These are phyloP conservation scores for Aspergillus quadrilineatus DNA, from an alignment of 2,329 filamentous ascomycete genomes.

Conservation along the genomic window DNA sequence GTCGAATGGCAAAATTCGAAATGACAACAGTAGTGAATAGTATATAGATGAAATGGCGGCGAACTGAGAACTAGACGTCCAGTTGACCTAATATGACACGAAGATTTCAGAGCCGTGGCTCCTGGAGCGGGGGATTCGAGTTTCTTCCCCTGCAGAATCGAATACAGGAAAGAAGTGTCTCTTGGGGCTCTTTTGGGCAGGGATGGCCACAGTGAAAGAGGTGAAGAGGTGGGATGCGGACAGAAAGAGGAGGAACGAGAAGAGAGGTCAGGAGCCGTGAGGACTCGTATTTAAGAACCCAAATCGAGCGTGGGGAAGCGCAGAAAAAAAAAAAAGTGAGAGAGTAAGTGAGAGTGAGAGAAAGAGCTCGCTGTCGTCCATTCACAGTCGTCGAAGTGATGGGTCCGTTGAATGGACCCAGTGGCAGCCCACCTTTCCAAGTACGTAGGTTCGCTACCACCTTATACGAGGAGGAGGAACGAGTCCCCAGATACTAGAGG, in stretches of 20 bases:
- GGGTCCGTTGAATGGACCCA: too few species aligned
- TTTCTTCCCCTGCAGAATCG: background rate
- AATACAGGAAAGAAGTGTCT: background rate
- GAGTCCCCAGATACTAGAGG: too few species aligned
- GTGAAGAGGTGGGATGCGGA: background rate
- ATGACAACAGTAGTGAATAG: slow-evolving; percentile 14
- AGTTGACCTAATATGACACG: slow-evolving; percentile 12
- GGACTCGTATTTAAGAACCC: background rate
- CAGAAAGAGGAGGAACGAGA: background rate
- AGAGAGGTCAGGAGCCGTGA: background rate
- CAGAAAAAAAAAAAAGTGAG: background rate
- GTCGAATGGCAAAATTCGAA: slow-evolving; percentile 10
- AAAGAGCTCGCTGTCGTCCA: background rate
- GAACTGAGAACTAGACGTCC: slow-evolving; percentile 7
- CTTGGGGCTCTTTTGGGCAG: background rate
- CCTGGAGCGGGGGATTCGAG: background rate
- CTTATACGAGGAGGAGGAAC: too few species aligned
- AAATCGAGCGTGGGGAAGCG: background rate
- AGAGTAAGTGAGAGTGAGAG: background rate
- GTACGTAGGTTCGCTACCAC: background rate
- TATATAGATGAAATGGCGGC: slow-evolving; percentile 11
- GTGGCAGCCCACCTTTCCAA: background rate
- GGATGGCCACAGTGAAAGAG: background rate
- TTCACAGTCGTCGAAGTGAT: background rate
- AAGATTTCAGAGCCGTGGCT: background rate